Evolutionary conservation across 495 filamentous ascomycete genomes (phyloP).

Genomic region (Rostrohypoxylon terebratum): DNA sequence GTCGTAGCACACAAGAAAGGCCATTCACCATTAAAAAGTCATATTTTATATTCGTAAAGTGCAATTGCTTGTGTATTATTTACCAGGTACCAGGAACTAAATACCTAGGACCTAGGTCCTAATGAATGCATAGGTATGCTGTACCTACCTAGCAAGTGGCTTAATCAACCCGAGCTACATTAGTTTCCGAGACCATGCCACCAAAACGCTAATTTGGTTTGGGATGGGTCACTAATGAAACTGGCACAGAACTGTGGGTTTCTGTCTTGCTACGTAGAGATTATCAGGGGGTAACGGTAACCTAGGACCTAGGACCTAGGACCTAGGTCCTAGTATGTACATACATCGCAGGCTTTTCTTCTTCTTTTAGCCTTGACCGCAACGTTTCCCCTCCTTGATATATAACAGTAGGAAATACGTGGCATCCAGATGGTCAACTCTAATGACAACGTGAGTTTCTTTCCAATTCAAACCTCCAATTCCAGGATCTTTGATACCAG

Average conservation of each 20-base stretch:
- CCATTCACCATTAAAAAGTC: not conserved
- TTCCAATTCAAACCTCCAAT: conserved; percentile 3
- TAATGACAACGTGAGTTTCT: conserved; percentile 4
- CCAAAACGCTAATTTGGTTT: conserved; percentile 31
- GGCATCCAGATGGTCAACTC: not conserved
- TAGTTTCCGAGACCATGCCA: conserved; percentile 33
- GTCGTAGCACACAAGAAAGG: not conserved
- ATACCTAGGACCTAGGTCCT: too few relatives aligned
- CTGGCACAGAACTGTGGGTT: conserved; percentile 31
- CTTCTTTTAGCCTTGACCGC: not conserved
- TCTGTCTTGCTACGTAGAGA: conserved; percentile 27
- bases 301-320: too few relatives aligned
- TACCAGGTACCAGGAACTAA: conserved; percentile 12
- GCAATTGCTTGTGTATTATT: not conserved
- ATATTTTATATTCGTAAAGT: not conserved
- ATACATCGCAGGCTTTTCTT: too few relatives aligned
- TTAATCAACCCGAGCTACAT: conserved; percentile 20
- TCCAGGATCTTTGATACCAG: not conserved
- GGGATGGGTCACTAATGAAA: conserved; percentile 21
- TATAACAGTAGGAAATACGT: not conserved
- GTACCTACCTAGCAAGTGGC: too few relatives aligned
- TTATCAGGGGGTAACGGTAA: conserved; percentile 3
- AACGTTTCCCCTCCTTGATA: not conserved
- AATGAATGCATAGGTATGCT: too few relatives aligned
- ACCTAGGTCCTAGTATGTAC: too few relatives aligned